Evolutionary conservation across 1,284 basidiomycete species (phyloP), one percentile per base, ranked within the genome.

Genomic region (Rhodotorula sp.): DNA sequence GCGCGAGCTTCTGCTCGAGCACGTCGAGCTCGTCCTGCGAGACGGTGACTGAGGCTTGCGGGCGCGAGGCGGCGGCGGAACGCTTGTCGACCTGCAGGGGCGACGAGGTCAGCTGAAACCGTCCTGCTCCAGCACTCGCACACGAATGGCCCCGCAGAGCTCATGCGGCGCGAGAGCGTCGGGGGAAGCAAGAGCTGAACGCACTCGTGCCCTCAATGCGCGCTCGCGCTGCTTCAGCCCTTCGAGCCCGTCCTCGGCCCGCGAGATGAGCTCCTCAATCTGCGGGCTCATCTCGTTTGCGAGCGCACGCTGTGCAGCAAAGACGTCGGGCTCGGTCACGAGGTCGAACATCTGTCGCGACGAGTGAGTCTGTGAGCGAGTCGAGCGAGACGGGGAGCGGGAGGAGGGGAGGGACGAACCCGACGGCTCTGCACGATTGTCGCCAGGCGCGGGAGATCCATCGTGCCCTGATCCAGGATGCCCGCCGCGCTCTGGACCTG

Each of bases 261-360:
- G 34, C 19, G 66, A 19, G 4, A 77, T 75, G 21, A 74, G 68
- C 70, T 74, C 73, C 52, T 71, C 71, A 34, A 77, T 74, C 70
- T 76, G 75, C 13, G 77, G 77, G 57, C 70, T 64, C 52, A 77
- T 74, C 61, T 77, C 73, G 61, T 64, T 61, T 49, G 68, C 68
- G 21, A 77, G 52, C 14, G 68, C 73, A 10, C 66, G 64, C 44
- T 77, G 74, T 5, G 75, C 75, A 2, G 45, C n/a, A 10, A 25
- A 44, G 7, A 77, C 71, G 25, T 76, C 75, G 12, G 68, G 57
- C 42, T 74, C 73, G 3, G 75, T 75, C 12, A 77, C 70, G 46
- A 75, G 54, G 34, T 77, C 77, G 50, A 72, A 77, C 19, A 45
- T 54, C 73, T 74, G 64, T 46, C 2, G 27, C 7, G 25, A 0